Evolutionary conservation across 1,284 basidiomycete genomes (phyloP), one percentile per base, ranked within the genome.

Genomic region (Cryptococcus wingfieldii): DNA sequence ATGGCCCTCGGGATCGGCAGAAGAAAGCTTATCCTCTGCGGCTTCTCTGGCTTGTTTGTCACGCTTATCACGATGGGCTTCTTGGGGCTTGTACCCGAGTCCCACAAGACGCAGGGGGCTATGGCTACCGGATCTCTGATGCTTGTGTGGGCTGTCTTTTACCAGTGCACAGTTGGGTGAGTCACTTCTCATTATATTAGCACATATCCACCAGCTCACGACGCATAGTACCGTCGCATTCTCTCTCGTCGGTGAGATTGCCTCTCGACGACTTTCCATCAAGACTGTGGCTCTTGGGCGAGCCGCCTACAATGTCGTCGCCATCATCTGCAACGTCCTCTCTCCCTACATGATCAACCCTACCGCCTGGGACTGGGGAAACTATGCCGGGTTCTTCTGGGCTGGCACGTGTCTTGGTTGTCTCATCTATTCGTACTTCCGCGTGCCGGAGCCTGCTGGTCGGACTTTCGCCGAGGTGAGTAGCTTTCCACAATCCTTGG

Each of bases 251-350:
- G 76, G 78, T 16, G 80, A 81, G 53, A 67, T 80, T 41, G 70
- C 77, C 0, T 77, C 79, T 16, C 76, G 78, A 18, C 73, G 79
- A 27, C 72, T 81, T 7, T 70, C 77, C 47, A 76, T 79, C 61
- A 83, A 83, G 73, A 80, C 81, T 2, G 76, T 82, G 57, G 81
- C 78, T 0, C 72, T 83, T 19, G 77, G 79, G 31, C 76, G 82
- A 50, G 69, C 67, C 51, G 58, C 65, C 3, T 77, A 76, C 67
- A 70, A 71, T 54, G 57, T 72, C 46, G 75, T 77, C 62, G 80
- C 79, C 62, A 78, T 77, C 58, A 60, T 74, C 59, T 64, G 64
- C 62, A 67, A 65, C 44, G 66, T 78, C 31, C 62, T 79, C n/a
- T 75, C 72, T 10, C 79, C 79, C 4, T 77, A 78, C 63, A 77